Evolutionary conservation across 768 basidiomycete genomes (phyloP).

Genomic region (Saitozyma sp.): DNA sequence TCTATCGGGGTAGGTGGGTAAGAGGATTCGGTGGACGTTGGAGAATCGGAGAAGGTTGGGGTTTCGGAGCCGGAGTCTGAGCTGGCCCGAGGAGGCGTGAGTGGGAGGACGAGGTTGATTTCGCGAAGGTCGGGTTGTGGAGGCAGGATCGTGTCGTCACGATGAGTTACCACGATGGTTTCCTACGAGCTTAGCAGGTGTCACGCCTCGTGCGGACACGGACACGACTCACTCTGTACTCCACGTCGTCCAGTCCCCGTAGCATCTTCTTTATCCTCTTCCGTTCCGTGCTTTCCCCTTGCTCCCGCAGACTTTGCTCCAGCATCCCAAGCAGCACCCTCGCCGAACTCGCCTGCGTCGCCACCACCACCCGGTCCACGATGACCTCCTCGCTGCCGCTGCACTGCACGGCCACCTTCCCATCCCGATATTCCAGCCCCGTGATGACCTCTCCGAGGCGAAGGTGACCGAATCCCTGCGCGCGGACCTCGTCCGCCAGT

Average conservation of each 20-base stretch:
- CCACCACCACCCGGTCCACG: constrained; percentile 70
- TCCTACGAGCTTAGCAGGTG: constrained; percentile 18
- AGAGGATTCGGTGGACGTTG: constrained; percentile 8
- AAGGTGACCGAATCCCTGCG: constrained; percentile 29
- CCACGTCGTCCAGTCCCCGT: constrained; percentile 57
- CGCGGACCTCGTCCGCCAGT: constrained; percentile 15
- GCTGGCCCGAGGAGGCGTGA: constrained; percentile 12
- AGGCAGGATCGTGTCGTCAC: constrained; percentile 64
- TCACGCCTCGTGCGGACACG: not conserved
- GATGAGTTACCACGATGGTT: constrained; percentile 71
- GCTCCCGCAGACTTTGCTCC: constrained; percentile 13
- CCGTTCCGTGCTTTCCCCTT: constrained; percentile 9
- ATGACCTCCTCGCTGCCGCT: constrained; percentile 13
- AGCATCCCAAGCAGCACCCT: constrained; percentile 57
- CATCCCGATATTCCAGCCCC: constrained; percentile 7
- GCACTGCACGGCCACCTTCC: constrained; percentile 7
- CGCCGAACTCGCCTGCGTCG: constrained; percentile 72
- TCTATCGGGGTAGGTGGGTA: not conserved
- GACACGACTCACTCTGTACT: constrained; percentile 39
- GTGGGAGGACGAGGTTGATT: constrained; percentile 62
- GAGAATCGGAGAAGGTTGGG: not conserved
- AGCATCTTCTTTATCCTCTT: constrained; percentile 21
- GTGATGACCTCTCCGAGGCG: constrained; percentile 23
- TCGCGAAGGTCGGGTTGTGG: constrained; percentile 61
- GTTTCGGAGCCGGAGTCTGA: constrained; percentile 15